Evolutionary conservation across 805 yeast species (phyloP).

Genomic region (Candida stauntonica): DNA sequence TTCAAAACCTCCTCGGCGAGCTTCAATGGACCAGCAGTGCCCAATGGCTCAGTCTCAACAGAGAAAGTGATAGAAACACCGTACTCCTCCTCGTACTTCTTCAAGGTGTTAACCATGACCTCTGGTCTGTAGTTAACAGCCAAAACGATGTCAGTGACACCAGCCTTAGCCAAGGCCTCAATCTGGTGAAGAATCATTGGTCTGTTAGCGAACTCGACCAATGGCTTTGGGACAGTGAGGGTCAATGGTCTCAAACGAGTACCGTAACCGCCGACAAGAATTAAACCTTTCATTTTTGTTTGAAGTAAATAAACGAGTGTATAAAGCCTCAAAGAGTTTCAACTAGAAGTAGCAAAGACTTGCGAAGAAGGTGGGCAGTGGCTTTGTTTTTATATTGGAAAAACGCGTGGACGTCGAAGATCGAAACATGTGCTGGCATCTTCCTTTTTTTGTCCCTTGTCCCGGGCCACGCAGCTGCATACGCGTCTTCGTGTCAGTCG

Average conservation of each 20-base stretch:
- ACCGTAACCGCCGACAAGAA: conserved; percentile 99
- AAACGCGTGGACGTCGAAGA: background rate
- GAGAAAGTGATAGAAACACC: conserved; percentile 95
- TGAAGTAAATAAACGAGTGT: conserved; percentile 2
- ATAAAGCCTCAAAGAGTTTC: conserved; percentile 13
- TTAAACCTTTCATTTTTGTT: conserved; percentile 83
- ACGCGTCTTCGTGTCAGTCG: background rate
- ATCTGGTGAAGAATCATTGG: conserved; percentile 99
- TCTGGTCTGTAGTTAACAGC: conserved; percentile 99
- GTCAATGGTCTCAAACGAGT: conserved; percentile 99
- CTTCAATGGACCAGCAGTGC: conserved; percentile 98
- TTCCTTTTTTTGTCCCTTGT: conserved; percentile 2
- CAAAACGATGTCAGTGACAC: conserved; percentile 96
- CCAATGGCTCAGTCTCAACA: conserved; percentile 98
- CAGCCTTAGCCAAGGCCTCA: conserved; percentile 96
- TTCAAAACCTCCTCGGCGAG: conserved; percentile 90
- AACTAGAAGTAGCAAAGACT: background rate
- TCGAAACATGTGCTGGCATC: conserved; percentile 1
- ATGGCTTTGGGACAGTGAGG: conserved; percentile 90
- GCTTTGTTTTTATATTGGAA: background rate
- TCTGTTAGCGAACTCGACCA: conserved; percentile 97
- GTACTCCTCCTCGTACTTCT: conserved; percentile 91
- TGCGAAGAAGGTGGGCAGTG: background rate
- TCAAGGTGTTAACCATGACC: conserved; percentile 93
- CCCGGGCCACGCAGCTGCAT: background rate